These are phyloP conservation scores for Fistulinella cinereoalba DNA, from an alignment of 1,284 basidiomycete species.

Conservation along the genomic window DNA sequence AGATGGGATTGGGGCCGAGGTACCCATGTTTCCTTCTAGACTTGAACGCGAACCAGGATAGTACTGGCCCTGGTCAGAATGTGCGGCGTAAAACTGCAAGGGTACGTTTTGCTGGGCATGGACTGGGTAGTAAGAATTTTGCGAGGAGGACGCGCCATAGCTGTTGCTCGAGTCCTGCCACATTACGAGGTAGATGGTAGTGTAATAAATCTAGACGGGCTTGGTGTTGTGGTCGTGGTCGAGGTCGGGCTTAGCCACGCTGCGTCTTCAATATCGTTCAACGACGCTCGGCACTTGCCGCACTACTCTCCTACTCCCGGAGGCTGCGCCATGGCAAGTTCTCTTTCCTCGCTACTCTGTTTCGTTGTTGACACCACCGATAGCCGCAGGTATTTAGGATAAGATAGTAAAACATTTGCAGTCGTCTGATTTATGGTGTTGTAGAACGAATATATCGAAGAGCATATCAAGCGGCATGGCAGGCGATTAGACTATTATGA, in stretches of 20 bases:
- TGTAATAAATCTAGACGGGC: no score
- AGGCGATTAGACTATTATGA: slow-evolving; percentile 84
- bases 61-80: slow-evolving; percentile 52
- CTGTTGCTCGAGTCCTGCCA: slow-evolving; percentile 61
- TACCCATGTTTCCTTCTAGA: slow-evolving; percentile 64
- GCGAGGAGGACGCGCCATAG: slow-evolving; percentile 56
- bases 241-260: not conserved
- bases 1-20: slow-evolving; percentile 54
- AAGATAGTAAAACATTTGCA: not conserved
- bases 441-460: slow-evolving; percentile 90
- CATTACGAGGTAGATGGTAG: no score
- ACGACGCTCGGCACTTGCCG: slow-evolving; percentile 27
- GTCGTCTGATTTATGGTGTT: slow-evolving; percentile 13
- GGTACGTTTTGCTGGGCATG: slow-evolving; percentile 51
- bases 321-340: slow-evolving; percentile 52
- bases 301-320: slow-evolving; percentile 29
- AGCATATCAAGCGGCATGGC: slow-evolving; percentile 85
- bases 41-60: slow-evolving; percentile 70
- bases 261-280: not conserved
- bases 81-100: slow-evolving; percentile 70
- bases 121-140: slow-evolving; percentile 55
- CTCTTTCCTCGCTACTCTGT: slow-evolving; percentile 13
- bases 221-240: slow-evolving; percentile 11
- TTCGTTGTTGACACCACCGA: slow-evolving; percentile 19
- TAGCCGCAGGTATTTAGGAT: slow-evolving; percentile 64